These are phyloP conservation scores for Coleophoma eucalyptorum DNA, from an alignment of 2,329 filamentous ascomycete species.

Conservation along the genomic window DNA sequence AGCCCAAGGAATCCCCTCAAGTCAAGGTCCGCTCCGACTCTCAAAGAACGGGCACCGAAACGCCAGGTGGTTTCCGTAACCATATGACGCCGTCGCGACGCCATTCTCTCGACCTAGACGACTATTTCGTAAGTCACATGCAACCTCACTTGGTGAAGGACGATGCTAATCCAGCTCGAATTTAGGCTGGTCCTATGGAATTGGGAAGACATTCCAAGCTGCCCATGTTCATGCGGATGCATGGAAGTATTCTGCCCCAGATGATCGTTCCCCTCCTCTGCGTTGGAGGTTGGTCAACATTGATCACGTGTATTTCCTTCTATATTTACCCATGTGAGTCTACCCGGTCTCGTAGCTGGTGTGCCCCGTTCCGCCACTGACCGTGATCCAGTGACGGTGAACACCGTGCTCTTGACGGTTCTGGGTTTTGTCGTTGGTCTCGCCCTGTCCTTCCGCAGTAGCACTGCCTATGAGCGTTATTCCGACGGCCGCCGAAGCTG, in stretches of 20 bases:
- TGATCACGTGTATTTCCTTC: slow-evolving; percentile 45
- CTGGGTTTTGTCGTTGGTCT: slow-evolving; percentile 80
- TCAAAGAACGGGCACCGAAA: not conserved
- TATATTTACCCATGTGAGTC: slow-evolving; percentile 8
- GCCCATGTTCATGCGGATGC: slow-evolving; percentile 71
- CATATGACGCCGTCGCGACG: not conserved
- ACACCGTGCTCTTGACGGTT: slow-evolving; percentile 68
- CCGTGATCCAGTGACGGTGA: slow-evolving; percentile 44
- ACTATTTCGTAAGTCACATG: not conserved
- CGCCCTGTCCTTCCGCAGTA: slow-evolving; percentile 72
- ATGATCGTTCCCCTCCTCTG: slow-evolving; percentile 67
- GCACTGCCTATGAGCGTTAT: slow-evolving; percentile 71
- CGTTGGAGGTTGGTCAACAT: slow-evolving; percentile 61
- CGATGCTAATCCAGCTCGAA: not conserved
- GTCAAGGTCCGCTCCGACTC: not conserved
- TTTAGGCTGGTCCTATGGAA: slow-evolving; percentile 57
- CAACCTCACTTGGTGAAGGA: not conserved
- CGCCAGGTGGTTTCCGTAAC: not conserved
- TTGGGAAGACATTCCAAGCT: slow-evolving; percentile 72
- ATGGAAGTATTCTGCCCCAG: slow-evolving; percentile 71
- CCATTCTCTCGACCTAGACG: not conserved
- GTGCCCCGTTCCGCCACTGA: not conserved
- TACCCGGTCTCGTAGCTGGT: slow-evolving; percentile 10
- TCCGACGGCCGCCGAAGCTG: slow-evolving; percentile 61
- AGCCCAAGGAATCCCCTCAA: not conserved